Conservation (phyloP, 768 basidiomycete species). For the Dioszegia crocea region DNA sequence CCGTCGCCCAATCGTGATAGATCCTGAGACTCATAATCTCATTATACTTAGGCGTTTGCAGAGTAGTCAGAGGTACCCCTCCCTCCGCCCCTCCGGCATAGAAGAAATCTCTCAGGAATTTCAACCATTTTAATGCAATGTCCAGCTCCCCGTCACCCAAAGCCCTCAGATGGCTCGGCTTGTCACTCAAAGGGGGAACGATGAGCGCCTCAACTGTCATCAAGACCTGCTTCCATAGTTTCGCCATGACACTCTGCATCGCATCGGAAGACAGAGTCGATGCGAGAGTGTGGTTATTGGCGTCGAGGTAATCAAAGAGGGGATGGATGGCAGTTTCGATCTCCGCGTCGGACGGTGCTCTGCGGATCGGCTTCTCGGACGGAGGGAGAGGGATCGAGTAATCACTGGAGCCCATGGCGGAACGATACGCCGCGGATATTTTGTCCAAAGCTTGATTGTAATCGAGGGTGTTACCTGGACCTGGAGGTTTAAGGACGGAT, state of each 20-base stretch:
- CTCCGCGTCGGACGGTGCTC: constrained; percentile 72
- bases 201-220: constrained; percentile 78
- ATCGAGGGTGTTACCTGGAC: constrained; percentile 54
- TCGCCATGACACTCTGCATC: constrained; percentile 83
- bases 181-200: constrained; percentile 82
- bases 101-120: constrained; percentile 95
- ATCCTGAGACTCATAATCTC: constrained; percentile 83
- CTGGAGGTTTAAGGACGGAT: constrained; percentile 63
- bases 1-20: constrained; percentile 83
- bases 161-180: constrained; percentile 82
- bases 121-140: constrained; percentile 95
- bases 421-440: constrained; percentile 77
- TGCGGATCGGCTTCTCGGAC: constrained; percentile 11
- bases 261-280: constrained; percentile 77
- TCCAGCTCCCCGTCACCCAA: constrained; percentile 94
- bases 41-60: constrained; percentile 92
- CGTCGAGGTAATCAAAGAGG: constrained; percentile 93
- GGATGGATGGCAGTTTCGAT: constrained; percentile 88
- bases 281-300: constrained; percentile 84
- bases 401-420: constrained; percentile 52
- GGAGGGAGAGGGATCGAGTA: constrained; percentile 33
- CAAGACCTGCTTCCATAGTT: constrained; percentile 94
- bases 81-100: constrained; percentile 73
- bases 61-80: constrained; percentile 72
- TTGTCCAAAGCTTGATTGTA: constrained; percentile 86